phyloP scores from a whole-genome alignment of 495 filamentous ascomycete genomes.

The Aspergillus nidulans region DNA sequence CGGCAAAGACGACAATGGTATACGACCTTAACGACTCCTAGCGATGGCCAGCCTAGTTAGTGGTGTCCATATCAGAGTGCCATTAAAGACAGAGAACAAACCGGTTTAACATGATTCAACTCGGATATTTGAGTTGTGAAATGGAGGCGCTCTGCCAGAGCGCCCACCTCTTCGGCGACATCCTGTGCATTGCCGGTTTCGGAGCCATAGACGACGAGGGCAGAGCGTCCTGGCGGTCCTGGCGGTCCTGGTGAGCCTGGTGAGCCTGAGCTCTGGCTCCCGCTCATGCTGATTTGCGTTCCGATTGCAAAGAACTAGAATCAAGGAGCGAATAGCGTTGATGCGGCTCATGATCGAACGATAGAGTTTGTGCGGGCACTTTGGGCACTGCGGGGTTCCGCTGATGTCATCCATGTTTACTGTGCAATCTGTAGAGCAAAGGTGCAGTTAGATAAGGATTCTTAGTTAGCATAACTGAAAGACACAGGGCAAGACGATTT shows the following conservation, averaged over 20 bases:
- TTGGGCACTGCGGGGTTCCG: constrained; percentile 10
- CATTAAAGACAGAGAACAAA: constrained; percentile 38
- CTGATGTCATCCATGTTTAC: constrained; percentile 23
- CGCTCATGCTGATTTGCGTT: constrained; percentile 20
- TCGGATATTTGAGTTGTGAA: constrained; percentile 70
- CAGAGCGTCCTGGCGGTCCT: constrained; percentile 42
- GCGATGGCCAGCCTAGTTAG: not conserved
- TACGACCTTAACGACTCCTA: constrained; percentile 47
- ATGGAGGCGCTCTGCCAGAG: constrained; percentile 65
- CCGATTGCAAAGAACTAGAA: not conserved
- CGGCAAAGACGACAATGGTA: constrained; percentile 67
- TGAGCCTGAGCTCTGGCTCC: constrained; percentile 6
- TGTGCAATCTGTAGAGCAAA: constrained; percentile 15
- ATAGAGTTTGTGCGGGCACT: constrained; percentile 1
- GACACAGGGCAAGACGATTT: no score
- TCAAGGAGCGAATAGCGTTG: constrained; percentile 2
- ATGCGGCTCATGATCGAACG: constrained; percentile 2
- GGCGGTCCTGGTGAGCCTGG: no score
- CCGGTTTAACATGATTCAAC: constrained; percentile 71
- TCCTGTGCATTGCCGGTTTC: constrained; percentile 94
- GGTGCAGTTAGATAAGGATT: not conserved
- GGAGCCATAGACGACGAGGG: constrained; percentile 84
- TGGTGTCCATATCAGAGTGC: not conserved
- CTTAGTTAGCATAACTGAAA: no score
- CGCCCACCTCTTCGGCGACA: constrained; percentile 76